A percentile compares a stretch with the other conserved stretches of the same genome.
phyloP scores from a whole-genome alignment of 441 rosid species.

The Populus trichocarpa region DNA sequence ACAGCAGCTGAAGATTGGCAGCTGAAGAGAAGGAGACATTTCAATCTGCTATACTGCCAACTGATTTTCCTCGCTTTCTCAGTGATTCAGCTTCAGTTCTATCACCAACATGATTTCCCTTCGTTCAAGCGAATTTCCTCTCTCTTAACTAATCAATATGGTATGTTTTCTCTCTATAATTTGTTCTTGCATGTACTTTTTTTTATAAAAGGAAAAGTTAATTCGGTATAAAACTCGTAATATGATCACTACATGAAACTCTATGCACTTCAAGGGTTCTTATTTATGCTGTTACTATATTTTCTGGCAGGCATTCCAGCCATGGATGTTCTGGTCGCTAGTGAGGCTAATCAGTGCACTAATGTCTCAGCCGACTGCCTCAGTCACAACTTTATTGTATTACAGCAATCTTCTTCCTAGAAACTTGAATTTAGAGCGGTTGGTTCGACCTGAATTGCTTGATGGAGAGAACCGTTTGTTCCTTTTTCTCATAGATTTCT shows the following conservation, averaged over 20 bases:
- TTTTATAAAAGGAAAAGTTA: too few species aligned
- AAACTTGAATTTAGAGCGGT: slow-evolving; percentile 33
- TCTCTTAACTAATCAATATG: slow-evolving; percentile 8
- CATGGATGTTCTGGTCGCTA: slow-evolving; percentile 33
- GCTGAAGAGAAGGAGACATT: background rate
- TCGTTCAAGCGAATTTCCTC: background rate
- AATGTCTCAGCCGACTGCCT: slow-evolving; percentile 35
- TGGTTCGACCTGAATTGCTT: slow-evolving; percentile 43
- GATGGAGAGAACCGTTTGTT: slow-evolving; percentile 38
- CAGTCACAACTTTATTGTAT: slow-evolving; percentile 39
- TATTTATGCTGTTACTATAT: background rate
- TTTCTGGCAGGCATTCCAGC: slow-evolving; percentile 28
- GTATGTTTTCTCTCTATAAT: slow-evolving; percentile 3
- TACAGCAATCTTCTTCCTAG: slow-evolving; percentile 50
- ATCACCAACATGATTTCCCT: slow-evolving; percentile 6
- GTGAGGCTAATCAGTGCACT: slow-evolving; percentile 25
- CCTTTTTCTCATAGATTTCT: slow-evolving; percentile 29
- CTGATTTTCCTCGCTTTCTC: background rate
- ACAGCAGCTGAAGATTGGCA: slow-evolving; percentile 22
- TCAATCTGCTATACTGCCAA: background rate
- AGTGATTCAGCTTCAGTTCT: background rate
- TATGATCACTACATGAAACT: background rate
- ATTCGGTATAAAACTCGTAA: background rate
- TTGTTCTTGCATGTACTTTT: background rate
- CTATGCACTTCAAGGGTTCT: background rate